Percentiles rank a stretch among this genome's conserved stretches.
Evolutionary conservation across 2,329 filamentous ascomycete genomes (phyloP).

Genomic region (Decorospora gaudefroyi): DNA sequence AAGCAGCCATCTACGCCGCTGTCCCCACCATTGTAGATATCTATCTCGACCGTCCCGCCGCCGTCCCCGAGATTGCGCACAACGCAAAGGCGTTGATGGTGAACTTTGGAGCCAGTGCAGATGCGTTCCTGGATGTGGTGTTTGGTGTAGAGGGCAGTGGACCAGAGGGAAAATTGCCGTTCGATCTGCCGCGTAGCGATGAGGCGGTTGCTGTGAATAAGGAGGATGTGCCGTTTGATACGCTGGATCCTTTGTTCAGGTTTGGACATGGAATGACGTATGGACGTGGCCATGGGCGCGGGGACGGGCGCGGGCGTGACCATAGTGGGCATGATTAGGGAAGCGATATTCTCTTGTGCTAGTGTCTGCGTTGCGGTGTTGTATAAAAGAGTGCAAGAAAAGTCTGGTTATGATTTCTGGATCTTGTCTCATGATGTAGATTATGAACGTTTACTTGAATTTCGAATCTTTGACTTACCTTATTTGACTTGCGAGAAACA

Average conservation of each 20-base stretch:
- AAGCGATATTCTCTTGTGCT: too few species aligned
- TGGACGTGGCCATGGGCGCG: too few species aligned
- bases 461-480: too few species aligned
- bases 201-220: conserved; percentile 48
- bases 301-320: too few species aligned
- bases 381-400: too few species aligned
- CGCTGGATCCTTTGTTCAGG: conserved; percentile 41
- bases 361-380: too few species aligned
- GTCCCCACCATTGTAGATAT: conserved; percentile 52
- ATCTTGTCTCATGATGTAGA: too few species aligned
- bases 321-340: too few species aligned
- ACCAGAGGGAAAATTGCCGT: conserved; percentile 53
- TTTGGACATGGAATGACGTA: conserved; percentile 47
- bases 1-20: conserved; percentile 47
- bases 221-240: conserved; percentile 49
- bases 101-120: conserved; percentile 49
- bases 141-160: conserved; percentile 45
- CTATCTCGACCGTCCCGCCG: conserved; percentile 52
- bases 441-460: too few species aligned
- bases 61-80: conserved; percentile 51
- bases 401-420: too few species aligned
- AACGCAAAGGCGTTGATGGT: conserved; percentile 47
- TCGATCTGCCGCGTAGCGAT: conserved; percentile 55
- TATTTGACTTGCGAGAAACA: too few species aligned
- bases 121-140: conserved; percentile 53